Base-by-base conservation (phyloP, 2,329 filamentous ascomycete genomes). In the Venturiaceae sp. region DNA sequence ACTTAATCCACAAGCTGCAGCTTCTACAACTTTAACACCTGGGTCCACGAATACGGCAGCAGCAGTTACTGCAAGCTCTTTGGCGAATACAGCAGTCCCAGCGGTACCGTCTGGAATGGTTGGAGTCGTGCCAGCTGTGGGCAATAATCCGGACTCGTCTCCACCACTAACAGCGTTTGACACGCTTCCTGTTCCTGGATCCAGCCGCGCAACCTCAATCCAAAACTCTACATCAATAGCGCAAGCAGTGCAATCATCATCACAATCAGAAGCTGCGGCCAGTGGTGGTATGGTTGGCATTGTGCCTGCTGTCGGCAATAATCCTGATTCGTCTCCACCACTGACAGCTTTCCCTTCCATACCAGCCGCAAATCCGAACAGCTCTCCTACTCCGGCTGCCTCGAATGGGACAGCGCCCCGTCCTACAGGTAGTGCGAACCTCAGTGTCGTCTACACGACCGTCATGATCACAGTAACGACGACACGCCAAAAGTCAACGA, bases 221-320 rank as follows among this genome's bases (percentile, higher is more conserved):
- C 52, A 53, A 19, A 53, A 53, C 14, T 37, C 52, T 34, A 53
- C 52, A 26, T 34, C 52, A 9, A 23, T 28, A 23, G 19, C 52
- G 6, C 52, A 53, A 53, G 52, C 52, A 23, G n/a, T 30, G 14
- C 52, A 36, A n/a, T 9, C 52, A 37, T 39, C 36, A n/a, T 50
- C 44, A 2, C 14, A 16, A 50, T 3, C 8, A 41, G 9, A 23
- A 50, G 44, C 44, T 50, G 44, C n/a, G 14, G 44, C 9, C 44
- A 50, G 44, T 54, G 52, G 52, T 30, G 57, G 47, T n/a, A 55
- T 58, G 34, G 57, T 58, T 26, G 57, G 57, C 21, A 54, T 55
- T 5, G 57, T 58, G 14, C 57, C 57, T n/a, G 57, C 57, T 34
- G 50, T 58, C 14, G 28, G 28, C 21, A 58, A 58, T 26, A 39